Base-by-base conservation (phyloP, 2,329 filamentous ascomycete species). In the Colletotrichum gigasporum region DNA sequence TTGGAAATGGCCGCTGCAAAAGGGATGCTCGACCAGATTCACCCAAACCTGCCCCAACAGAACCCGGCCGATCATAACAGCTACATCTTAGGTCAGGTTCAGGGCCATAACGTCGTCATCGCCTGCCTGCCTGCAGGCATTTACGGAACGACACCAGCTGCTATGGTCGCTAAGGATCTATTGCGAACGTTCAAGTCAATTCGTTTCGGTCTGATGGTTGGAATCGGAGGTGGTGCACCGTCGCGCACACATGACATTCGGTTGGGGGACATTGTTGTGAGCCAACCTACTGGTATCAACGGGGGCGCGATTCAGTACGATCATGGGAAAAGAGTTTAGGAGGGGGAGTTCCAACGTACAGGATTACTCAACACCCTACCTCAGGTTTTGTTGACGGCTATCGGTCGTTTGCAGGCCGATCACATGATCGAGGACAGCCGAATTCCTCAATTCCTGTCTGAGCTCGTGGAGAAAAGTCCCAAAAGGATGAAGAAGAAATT, bases 91-190 rank as follows among this genome's bases (percentile, higher is more conserved):
- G 72, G 71, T 26, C n/a, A 42, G 3, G 65, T 71, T 10, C 57
- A 54, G 9, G 32, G 50, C 6, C 76, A 79, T 56, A 76, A 80
- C 28, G 66, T 79, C 10, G 77, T 77, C 20, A 73, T 81, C 10
- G 69, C 71, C 6, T 66, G 54, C 2, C 45, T 76, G 2, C 72
- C 75, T 0, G 57, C 68, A 5, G 73, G 69, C 11, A 53, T 68
- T 6, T 74, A 74, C 30, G 75, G 75, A 1, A 70, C 66, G 3
- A 58, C 8, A 3, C 59, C 67, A n/a, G 73, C 75, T 0, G 71
- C 74, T 1, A 67, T n/a, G 6, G 74, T 73, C 3, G 75, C 70
- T 1, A 68, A 56, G 11, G 56, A 72, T 32, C 72, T 78, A 18
- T n/a, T 51, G n/a, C 30, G 32, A 2, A 51, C 48, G 5, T 39